Evolutionary conservation across 1,284 basidiomycete genomes (phyloP).

Genomic region (Gomphus sp.): DNA sequence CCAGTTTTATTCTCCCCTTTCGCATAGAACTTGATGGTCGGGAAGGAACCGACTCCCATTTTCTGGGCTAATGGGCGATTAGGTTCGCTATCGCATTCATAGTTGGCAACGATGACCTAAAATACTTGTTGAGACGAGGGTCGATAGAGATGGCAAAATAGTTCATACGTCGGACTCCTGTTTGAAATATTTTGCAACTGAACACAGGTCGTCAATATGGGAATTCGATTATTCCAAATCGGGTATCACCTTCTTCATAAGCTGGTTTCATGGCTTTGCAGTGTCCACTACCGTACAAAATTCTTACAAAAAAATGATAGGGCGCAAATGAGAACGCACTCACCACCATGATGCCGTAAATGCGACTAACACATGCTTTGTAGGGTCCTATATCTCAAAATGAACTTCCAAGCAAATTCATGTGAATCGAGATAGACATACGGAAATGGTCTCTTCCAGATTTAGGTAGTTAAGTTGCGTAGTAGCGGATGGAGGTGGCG

Average conservation of each 20-base stretch:
- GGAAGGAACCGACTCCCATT: slow-evolving; percentile 72
- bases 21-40: slow-evolving; percentile 94
- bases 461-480: slow-evolving; percentile 6
- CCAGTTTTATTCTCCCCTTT: slow-evolving; percentile 35
- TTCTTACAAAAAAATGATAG: not conserved
- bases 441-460: not conserved
- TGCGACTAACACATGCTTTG: slow-evolving; percentile 82
- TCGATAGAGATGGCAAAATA: not conserved
- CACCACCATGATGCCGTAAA: slow-evolving; percentile 60
- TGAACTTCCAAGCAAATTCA: not conserved
- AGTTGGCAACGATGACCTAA: slow-evolving; percentile 81
- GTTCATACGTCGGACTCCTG: slow-evolving; percentile 38
- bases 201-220: slow-evolving; percentile 6
- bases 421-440: not conserved
- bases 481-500: slow-evolving; percentile 70
- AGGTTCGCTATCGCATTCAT: slow-evolving; percentile 80
- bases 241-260: slow-evolving; percentile 56
- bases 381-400: slow-evolving; percentile 40
- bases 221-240: not conserved
- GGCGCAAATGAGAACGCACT: not conserved
- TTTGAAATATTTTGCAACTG: slow-evolving; percentile 72
- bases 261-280: slow-evolving; percentile 83
- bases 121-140: not conserved
- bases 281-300: slow-evolving; percentile 43
- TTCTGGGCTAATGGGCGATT: slow-evolving; percentile 71